Evolutionary conservation across 2,329 filamentous ascomycete genomes (phyloP), one percentile per base, ranked within the genome.

Genomic region (Aspergillus sp.): DNA sequence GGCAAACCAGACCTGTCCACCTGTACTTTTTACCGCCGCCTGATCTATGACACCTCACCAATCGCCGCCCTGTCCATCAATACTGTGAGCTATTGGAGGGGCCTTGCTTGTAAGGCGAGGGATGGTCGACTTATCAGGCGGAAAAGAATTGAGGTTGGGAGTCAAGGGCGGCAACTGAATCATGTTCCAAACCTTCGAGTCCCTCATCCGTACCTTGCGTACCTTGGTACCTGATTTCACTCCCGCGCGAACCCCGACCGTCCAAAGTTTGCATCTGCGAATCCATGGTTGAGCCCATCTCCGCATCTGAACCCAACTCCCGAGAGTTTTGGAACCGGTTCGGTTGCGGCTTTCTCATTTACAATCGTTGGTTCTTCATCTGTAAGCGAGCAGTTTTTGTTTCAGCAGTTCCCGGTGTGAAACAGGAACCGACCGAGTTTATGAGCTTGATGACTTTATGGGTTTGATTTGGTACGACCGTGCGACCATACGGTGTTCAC

Each of bases 1-100:
- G 54, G 54, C 54, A 48, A 56, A 47, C 47, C 8, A 33, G 6
- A 46, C 31, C 23, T 2, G 35, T 23, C 43, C 55, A 56, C 54
- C 52, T 56, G 47, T 52, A 52, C 55, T 47, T 40, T 56, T 47
- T 31, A 46, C 27, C 39, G 41, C 33, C 33, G 9, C 19, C 17
- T 17, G 9, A 27, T 46, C 31, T 39, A 23, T 31, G 31, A 19
- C 33, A 11, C 19, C n/a, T 47, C 40, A 11, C 54, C 37, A 51
- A 56, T 50, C 27, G 39, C 25, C 7, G 14, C 12, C 14, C 6
- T 4, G n/a, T 21, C 37, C n/a, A 35, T 27, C 39, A 17, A 25
- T 4, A 55, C 31, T 14, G 15, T 47, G 7, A 47, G 23, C 44
- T 31, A 17, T 15, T 47, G 25, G 44, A 33, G 44, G 14, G 35